Percentiles rank a stretch among this genome's conserved stretches.
phyloP scores from a whole-genome alignment of 2,329 filamentous ascomycete species.

The Zasmidium citrigriseum region DNA sequence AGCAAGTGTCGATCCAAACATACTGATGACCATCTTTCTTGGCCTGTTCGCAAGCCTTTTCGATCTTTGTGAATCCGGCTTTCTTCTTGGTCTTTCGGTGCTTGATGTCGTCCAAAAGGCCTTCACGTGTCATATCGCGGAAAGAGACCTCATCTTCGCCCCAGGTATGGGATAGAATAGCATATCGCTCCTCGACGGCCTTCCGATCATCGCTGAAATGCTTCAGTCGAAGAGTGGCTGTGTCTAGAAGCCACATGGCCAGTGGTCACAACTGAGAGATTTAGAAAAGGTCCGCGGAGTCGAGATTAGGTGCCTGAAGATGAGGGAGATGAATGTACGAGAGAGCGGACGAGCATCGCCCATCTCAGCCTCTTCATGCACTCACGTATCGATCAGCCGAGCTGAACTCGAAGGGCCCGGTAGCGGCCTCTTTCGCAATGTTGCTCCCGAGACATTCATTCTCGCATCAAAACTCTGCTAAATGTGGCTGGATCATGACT shows the following conservation, averaged over 20 bases:
- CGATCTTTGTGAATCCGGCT: conserved; percentile 16
- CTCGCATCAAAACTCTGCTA: no score
- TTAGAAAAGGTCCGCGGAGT: no score
- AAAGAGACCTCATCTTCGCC: conserved; percentile 17
- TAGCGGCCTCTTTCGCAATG: no score
- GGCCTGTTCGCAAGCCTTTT: conserved; percentile 11
- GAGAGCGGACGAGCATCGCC: no score
- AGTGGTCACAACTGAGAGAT: no score
- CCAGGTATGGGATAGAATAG: conserved; percentile 22
- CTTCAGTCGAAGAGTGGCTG: conserved; percentile 5
- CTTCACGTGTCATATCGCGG: conserved; percentile 7
- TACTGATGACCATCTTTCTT: conserved; percentile 3
- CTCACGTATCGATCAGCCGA: no score
- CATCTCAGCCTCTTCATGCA: no score
- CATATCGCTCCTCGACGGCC: conserved; percentile 11
- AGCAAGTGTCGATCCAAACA: conserved; percentile 22
- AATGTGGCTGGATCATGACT: no score
- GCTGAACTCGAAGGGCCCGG: no score
- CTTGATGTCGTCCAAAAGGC: background rate
- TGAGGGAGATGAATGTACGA: no score
- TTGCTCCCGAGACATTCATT: no score
- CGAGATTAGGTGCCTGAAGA: no score
- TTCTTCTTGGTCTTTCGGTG: conserved; percentile 2
- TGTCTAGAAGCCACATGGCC: conserved; percentile 23
- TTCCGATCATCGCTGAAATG: conserved; percentile 15